Conservation (phyloP, 2,329 filamentous ascomycete genomes). For the Trichoderma harzianum region DNA sequence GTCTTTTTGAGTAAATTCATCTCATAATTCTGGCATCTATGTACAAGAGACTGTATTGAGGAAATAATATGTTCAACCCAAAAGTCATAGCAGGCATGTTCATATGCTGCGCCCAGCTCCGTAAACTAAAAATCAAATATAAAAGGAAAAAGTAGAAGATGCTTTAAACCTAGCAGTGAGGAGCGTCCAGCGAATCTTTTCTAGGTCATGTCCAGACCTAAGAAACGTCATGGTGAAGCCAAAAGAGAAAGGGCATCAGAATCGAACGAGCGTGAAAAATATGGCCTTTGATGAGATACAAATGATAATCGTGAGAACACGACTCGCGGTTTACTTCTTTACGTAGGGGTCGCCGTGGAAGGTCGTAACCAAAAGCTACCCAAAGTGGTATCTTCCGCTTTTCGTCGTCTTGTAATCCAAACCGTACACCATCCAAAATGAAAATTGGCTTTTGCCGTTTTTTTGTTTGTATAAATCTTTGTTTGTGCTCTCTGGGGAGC, state of each 20-base stretch:
- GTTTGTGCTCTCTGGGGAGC: neutral
- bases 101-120: constrained; percentile 11
- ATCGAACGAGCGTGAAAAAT: neutral
- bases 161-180: neutral
- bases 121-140: constrained; percentile 2
- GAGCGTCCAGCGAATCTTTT: constrained; percentile 1
- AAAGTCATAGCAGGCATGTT: constrained; percentile 14
- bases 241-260: neutral
- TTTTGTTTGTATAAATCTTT: constrained; percentile 10
- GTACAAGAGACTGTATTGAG: constrained; percentile 17
- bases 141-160: neutral
- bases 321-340: neutral
- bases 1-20: neutral
- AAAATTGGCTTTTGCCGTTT: neutral
- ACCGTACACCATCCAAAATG: constrained; percentile 23
- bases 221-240: neutral
- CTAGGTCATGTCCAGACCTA: neutral
- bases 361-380: constrained; percentile 18
- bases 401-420: constrained; percentile 24
- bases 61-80: constrained; percentile 2
- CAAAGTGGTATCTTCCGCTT: constrained; percentile 6
- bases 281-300: constrained; percentile 17
- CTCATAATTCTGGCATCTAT: constrained; percentile 17
- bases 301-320: constrained; percentile 3
- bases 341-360: constrained; percentile 1